phyloP scores from a whole-genome alignment of 2,329 filamentous ascomycete genomes.

The Penicillium sp. region DNA sequence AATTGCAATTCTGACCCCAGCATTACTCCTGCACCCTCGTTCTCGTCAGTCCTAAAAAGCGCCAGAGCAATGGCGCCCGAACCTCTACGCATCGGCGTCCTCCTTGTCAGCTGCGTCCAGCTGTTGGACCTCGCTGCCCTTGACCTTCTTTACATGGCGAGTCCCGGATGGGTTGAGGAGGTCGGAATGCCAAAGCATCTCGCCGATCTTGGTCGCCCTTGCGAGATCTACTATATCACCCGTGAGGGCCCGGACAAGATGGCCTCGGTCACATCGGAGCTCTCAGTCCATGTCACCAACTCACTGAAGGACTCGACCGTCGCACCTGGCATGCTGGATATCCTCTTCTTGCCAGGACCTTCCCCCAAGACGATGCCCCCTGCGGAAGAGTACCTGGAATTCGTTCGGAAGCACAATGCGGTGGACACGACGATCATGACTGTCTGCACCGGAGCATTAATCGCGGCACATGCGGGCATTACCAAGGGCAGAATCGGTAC shows the following conservation, averaged over 20 bases:
- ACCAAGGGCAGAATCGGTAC: conserved; percentile 21
- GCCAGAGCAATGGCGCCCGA: conserved; percentile 6
- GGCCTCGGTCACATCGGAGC: conserved; percentile 28
- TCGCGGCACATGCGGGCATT: conserved; percentile 29
- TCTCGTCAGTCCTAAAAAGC: background rate
- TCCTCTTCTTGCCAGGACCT: conserved; percentile 42
- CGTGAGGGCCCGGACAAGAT: conserved; percentile 15
- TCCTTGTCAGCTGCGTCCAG: conserved; percentile 39
- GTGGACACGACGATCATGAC: conserved; percentile 27
- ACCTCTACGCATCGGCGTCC: conserved; percentile 34
- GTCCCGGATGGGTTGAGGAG: conserved; percentile 28
- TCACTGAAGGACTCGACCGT: conserved; percentile 31
- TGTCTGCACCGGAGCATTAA: conserved; percentile 29
- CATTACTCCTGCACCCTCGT: background rate
- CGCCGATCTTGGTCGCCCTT: conserved; percentile 26
- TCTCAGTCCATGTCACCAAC: conserved; percentile 32
- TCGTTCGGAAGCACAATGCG: conserved; percentile 35
- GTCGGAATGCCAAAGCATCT: conserved; percentile 35
- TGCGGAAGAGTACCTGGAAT: conserved; percentile 29
- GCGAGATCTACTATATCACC: conserved; percentile 36
- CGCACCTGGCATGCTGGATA: conserved; percentile 38
- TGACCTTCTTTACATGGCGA: conserved; percentile 43
- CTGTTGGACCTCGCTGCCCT: conserved; percentile 42
- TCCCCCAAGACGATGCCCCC: conserved; percentile 33
- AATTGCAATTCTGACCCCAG: background rate